Conservation (phyloP, 495 filamentous ascomycete genomes). For the Lasiosphaeria miniovina region DNA sequence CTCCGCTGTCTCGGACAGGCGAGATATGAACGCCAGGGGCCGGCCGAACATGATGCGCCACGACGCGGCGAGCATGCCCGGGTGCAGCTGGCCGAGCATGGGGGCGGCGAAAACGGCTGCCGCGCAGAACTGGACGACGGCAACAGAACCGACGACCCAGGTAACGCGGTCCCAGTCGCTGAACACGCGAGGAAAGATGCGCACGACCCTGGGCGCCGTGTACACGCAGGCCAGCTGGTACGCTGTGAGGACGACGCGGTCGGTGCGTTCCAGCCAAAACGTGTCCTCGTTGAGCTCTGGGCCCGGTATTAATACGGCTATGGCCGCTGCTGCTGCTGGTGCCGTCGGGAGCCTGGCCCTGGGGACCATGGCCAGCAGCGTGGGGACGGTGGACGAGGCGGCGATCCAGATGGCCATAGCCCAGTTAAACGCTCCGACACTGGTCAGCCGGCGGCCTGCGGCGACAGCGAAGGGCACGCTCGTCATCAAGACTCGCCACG, state of each 20-base stretch:
- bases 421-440: not conserved
- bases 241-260: not conserved
- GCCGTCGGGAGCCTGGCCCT: not conserved
- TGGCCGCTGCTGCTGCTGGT: not conserved
- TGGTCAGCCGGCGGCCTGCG: not conserved
- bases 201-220: not conserved
- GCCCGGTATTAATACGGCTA: not conserved
- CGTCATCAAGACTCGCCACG: not conserved
- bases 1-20: not conserved
- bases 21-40: not conserved
- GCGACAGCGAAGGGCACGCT: not conserved
- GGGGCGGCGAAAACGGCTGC: not conserved
- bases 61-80: not conserved
- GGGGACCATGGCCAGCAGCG: not conserved
- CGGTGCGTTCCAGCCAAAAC: not conserved
- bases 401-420: not conserved
- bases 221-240: not conserved
- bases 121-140: not conserved
- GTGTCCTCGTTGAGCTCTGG: not conserved
- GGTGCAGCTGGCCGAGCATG: not conserved
- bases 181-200: not conserved
- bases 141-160: not conserved
- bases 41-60: not conserved
- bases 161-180: not conserved
- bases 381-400: not conserved